Percentiles rank a stretch among this genome's conserved stretches.
Conservation (phyloP, 2,329 filamentous ascomycete species). For the Coleophoma crateriformis region DNA sequence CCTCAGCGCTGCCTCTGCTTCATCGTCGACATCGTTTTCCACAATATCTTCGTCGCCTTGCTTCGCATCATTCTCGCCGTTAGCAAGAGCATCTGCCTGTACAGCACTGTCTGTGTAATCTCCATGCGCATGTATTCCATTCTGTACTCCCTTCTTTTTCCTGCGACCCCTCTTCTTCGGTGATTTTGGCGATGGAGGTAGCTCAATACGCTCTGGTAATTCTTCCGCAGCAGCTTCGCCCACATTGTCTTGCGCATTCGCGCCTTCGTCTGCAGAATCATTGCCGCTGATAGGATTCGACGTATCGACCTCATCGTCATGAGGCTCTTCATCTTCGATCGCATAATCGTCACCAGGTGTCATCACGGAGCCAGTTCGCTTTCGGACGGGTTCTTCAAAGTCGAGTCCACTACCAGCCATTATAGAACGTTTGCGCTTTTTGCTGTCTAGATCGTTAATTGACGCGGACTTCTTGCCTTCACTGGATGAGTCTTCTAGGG, state of each 20-base stretch:
- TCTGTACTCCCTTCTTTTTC: constrained; percentile 27
- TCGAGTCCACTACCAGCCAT: constrained; percentile 23
- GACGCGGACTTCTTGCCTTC: constrained; percentile 18
- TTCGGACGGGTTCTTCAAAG: constrained; percentile 33
- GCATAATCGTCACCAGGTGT: constrained; percentile 37
- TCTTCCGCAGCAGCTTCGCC: constrained; percentile 34
- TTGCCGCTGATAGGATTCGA: constrained; percentile 25
- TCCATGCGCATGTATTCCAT: constrained; percentile 16
- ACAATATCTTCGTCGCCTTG: constrained; percentile 44
- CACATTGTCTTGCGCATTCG: constrained; percentile 35
- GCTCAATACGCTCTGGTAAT: constrained; percentile 17
- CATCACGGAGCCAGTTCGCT: constrained; percentile 45
- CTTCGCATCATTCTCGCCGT: constrained; percentile 26
- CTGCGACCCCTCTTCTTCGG: constrained; percentile 27
- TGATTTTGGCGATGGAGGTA: constrained; percentile 11
- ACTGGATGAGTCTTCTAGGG: constrained; percentile 20
- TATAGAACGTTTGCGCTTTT: constrained; percentile 31
- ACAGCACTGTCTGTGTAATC: constrained; percentile 12
- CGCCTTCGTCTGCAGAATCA: constrained; percentile 28
- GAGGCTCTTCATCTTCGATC: constrained; percentile 35
- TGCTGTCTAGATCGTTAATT: constrained; percentile 20
- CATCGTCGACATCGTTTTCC: constrained; percentile 53
- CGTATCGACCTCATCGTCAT: constrained; percentile 33
- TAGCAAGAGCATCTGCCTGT: constrained; percentile 13
- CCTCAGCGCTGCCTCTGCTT: constrained; percentile 50